phyloP scores from a whole-genome alignment of 1,284 basidiomycete genomes.

The Tranzscheliella williamsii region DNA sequence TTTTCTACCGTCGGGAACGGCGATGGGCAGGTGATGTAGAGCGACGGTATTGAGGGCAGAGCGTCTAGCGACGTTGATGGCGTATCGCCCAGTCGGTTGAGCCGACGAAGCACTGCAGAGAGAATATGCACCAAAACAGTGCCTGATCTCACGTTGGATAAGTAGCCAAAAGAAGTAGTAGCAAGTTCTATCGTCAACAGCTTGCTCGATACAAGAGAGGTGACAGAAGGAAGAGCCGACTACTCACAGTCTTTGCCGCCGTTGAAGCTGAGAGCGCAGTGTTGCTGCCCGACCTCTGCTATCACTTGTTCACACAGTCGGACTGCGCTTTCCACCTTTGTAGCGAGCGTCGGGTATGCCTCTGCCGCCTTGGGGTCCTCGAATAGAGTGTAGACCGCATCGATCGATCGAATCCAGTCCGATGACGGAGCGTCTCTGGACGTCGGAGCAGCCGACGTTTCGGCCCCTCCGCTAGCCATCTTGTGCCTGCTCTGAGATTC shows the following conservation, averaged over 20 bases:
- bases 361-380: constrained; percentile 16
- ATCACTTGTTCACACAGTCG: constrained; percentile 47
- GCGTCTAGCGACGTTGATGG: not conserved
- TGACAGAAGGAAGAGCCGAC: too few species aligned
- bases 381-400: constrained; percentile 53
- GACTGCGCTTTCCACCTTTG: constrained; percentile 39
- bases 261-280: constrained; percentile 78
- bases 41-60: constrained; percentile 69
- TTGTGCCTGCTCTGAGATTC: not conserved
- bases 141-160: too few species aligned
- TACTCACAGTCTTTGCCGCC: constrained; percentile 83
- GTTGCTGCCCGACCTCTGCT: constrained; percentile 40
- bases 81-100: constrained; percentile 48
- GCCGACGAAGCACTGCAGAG: constrained; percentile 68
- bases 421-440: constrained; percentile 6
- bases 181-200: too few species aligned
- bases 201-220: not conserved
- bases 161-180: too few species aligned
- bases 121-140: constrained; percentile 92
- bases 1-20: constrained; percentile 82
- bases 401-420: constrained; percentile 53
- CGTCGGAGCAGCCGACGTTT: not conserved
- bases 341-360: constrained; percentile 28
- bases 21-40: constrained; percentile 88
- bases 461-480: too few species aligned